These are phyloP conservation scores for Penicillium bovifimosum DNA, from an alignment of 495 filamentous ascomycete genomes.

Conservation along the genomic window DNA sequence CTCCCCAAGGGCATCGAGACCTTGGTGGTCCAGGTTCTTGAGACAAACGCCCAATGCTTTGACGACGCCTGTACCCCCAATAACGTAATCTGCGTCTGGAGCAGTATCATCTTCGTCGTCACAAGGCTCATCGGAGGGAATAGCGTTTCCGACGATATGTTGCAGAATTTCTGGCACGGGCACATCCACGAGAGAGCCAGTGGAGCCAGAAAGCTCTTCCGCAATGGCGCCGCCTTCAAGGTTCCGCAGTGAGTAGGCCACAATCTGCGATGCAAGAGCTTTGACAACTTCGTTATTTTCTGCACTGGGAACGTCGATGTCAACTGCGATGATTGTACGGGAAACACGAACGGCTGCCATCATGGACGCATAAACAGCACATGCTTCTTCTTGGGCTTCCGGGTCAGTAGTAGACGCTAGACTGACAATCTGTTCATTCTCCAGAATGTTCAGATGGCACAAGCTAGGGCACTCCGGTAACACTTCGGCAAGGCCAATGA, in stretches of 20 bases:
- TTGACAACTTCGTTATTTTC: constrained; percentile 84
- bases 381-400: constrained; percentile 80
- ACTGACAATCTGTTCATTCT: constrained; percentile 66
- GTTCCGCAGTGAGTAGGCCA: constrained; percentile 89
- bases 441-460: constrained; percentile 81
- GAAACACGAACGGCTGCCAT: constrained; percentile 85
- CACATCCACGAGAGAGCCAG: constrained; percentile 35
- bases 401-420: constrained; percentile 66
- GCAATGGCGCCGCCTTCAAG: constrained; percentile 61
- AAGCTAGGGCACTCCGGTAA: constrained; percentile 77
- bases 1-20: constrained; percentile 30
- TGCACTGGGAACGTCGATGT: constrained; percentile 78
- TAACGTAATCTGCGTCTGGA: constrained; percentile 90
- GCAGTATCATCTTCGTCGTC: constrained; percentile 66
- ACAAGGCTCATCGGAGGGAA: constrained; percentile 39
- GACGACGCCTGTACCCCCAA: constrained; percentile 91
- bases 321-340: constrained; percentile 75
- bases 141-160: constrained; percentile 56
- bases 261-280: constrained; percentile 85
- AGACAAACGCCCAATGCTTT: constrained; percentile 89
- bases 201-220: constrained; percentile 35
- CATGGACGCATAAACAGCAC: constrained; percentile 86
- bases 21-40: constrained; percentile 54
- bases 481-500: constrained; percentile 82
- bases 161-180: constrained; percentile 61